Percentiles rank a stretch among this genome's conserved stretches.
These are phyloP conservation scores for Coemansia sp. DNA, from an alignment of 192 early-diverging fungal genomes.

Conservation along the genomic window DNA sequence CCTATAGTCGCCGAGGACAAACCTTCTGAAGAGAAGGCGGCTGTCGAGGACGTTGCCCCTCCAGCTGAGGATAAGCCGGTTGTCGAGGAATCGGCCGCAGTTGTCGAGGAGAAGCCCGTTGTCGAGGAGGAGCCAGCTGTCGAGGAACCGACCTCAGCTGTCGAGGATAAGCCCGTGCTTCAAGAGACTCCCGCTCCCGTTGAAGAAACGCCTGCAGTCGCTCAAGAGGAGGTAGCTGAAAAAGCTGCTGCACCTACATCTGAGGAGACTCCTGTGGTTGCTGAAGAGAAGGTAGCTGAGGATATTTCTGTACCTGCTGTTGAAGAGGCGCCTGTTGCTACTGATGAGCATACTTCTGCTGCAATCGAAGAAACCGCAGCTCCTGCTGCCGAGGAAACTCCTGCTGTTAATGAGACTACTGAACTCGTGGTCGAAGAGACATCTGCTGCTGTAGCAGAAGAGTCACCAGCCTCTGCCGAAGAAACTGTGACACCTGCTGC, in stretches of 20 bases:
- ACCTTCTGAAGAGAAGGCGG: not conserved
- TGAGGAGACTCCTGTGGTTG: constrained; percentile 7
- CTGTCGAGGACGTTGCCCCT: too few species aligned
- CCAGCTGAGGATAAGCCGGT: not conserved
- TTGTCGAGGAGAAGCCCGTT: not conserved
- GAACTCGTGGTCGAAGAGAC: not conserved
- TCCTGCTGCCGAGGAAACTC: constrained; percentile 7
- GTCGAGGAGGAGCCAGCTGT: not conserved
- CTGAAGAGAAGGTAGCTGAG: not conserved
- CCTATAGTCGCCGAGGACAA: too few species aligned
- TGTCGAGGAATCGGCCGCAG: not conserved
- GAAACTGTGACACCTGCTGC: not conserved
- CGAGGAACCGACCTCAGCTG: too few species aligned
- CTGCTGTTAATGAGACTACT: not conserved
- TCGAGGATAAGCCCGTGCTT: too few species aligned
- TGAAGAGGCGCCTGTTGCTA: constrained; percentile 1
- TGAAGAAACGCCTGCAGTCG: not conserved
- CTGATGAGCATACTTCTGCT: constrained; percentile 4
- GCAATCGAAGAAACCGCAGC: not conserved
- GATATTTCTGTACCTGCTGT: constrained; percentile 3
- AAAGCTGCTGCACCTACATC: not conserved
- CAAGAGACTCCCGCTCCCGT: not conserved
- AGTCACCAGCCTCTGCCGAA: too few species aligned
- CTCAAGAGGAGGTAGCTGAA: not conserved
- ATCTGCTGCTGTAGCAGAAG: not conserved